These are phyloP conservation scores for Platismatia glauca DNA, from an alignment of 495 filamentous ascomycete species.

Conservation along the genomic window DNA sequence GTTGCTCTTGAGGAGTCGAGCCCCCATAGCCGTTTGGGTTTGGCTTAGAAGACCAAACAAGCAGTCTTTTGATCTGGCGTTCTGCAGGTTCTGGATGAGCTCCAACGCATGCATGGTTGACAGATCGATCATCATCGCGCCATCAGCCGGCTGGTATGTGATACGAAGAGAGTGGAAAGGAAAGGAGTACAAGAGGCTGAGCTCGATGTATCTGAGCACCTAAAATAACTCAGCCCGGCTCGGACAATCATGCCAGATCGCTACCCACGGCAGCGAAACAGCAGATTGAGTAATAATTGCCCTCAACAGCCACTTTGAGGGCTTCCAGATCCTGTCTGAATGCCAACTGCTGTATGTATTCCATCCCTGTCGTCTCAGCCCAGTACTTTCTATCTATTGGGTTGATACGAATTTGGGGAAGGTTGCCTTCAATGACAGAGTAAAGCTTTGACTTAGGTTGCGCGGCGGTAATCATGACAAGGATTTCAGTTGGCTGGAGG, in stretches of 20 bases:
- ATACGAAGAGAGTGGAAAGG: constrained; percentile 71
- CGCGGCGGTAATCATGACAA: constrained; percentile 62
- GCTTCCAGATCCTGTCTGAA: constrained; percentile 69
- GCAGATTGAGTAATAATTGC: constrained; percentile 85
- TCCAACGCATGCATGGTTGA: constrained; percentile 78
- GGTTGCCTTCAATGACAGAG: constrained; percentile 61
- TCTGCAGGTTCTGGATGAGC: constrained; percentile 78
- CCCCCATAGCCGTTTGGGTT: constrained; percentile 80
- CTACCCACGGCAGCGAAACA: constrained; percentile 73
- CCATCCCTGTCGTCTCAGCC: constrained; percentile 73
- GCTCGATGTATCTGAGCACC: constrained; percentile 76
- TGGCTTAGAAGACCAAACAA: constrained; percentile 79
- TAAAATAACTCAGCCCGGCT: constrained; percentile 29
- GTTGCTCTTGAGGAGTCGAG: constrained; percentile 67
- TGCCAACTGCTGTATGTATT: constrained; percentile 69
- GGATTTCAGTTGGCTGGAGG: constrained; percentile 64
- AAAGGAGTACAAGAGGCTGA: constrained; percentile 56
- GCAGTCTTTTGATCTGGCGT: constrained; percentile 62
- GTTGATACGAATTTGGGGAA: constrained; percentile 51
- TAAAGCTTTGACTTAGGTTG: constrained; percentile 66
- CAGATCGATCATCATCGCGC: constrained; percentile 89
- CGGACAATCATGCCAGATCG: not conserved
- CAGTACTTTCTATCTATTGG: constrained; percentile 76
- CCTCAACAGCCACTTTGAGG: constrained; percentile 65
- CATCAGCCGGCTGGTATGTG: constrained; percentile 79